These are phyloP conservation scores for Epichloe coenophiala DNA, from an alignment of 2,329 filamentous ascomycete genomes.

Conservation along the genomic window DNA sequence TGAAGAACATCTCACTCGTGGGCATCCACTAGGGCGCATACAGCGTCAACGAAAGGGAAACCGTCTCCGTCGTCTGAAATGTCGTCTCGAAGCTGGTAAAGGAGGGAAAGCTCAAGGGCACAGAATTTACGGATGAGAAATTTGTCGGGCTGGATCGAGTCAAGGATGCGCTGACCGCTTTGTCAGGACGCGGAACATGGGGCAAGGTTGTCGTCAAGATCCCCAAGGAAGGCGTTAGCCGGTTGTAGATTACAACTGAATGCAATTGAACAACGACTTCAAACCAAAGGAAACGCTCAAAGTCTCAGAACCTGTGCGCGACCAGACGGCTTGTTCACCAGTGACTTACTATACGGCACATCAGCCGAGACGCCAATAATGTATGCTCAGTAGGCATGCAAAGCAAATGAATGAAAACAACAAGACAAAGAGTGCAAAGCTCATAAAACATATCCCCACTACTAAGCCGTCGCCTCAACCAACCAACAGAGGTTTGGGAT, in stretches of 20 bases:
- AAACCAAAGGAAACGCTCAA: no score
- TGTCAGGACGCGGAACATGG: slow-evolving; percentile 79
- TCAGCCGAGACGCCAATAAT: no score
- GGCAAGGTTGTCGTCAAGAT: slow-evolving; percentile 86
- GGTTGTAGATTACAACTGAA: slow-evolving; percentile 26
- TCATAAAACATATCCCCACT: background rate
- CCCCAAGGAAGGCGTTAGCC: slow-evolving; percentile 49
- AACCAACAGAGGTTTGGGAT: background rate
- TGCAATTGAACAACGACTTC: background rate
- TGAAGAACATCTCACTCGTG: slow-evolving; percentile 88
- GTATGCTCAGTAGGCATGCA: no score
- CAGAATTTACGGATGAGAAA: slow-evolving; percentile 67
- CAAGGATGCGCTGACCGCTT: slow-evolving; percentile 58
- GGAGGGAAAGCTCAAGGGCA: slow-evolving; percentile 66
- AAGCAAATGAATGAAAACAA: no score
- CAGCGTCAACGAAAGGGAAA: slow-evolving; percentile 55
- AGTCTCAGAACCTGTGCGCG: no score
- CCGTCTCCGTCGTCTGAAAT: slow-evolving; percentile 62
- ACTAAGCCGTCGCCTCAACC: background rate
- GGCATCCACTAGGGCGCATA: slow-evolving; percentile 91
- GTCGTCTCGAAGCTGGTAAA: slow-evolving; percentile 68
- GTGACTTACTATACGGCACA: no score
- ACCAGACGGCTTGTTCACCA: no score
- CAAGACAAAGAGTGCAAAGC: no score
- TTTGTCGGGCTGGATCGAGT: slow-evolving; percentile 75